Percentiles rank a stretch among this genome's conserved stretches.
Evolutionary conservation across 2,329 filamentous ascomycete genomes (phyloP).

Genomic region (Fusarium aywerte): DNA sequence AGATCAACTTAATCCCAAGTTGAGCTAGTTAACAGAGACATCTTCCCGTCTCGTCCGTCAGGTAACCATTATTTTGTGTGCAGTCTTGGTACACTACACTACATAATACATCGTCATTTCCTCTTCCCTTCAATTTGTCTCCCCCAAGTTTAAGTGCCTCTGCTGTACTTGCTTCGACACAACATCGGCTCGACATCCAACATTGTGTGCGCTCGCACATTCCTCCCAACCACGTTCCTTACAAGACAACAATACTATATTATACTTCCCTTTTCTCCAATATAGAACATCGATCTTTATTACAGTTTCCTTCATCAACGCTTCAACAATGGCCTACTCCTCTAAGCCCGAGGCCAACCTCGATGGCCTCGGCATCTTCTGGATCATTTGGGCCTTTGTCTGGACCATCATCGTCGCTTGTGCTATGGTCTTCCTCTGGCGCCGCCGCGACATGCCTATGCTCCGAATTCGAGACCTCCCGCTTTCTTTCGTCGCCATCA

Average conservation of each 20-base stretch:
- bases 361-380: slow-evolving; percentile 56
- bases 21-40: slow-evolving; percentile 9
- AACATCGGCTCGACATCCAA: neutral
- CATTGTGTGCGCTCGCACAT: slow-evolving; percentile 19
- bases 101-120: slow-evolving; percentile 37
- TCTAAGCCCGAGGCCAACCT: slow-evolving; percentile 48
- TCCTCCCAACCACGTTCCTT: slow-evolving; percentile 42
- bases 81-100: neutral
- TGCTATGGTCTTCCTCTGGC: slow-evolving; percentile 56
- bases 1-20: neutral
- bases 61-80: neutral
- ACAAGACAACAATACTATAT: neutral
- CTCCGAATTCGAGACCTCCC: slow-evolving; percentile 55
- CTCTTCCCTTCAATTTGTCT: slow-evolving; percentile 2
- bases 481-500: slow-evolving; percentile 55
- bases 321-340: slow-evolving; percentile 36
- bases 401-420: slow-evolving; percentile 55
- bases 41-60: neutral
- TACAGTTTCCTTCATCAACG: neutral
- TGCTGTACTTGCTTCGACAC: slow-evolving; percentile 3
- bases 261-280: neutral
- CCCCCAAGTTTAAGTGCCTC: neutral
- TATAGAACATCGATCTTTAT: neutral
- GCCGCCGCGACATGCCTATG: slow-evolving; percentile 54
- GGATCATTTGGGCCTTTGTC: slow-evolving; percentile 49